Evolutionary conservation across 768 basidiomycete genomes (phyloP).

Genomic region (Lactarius hatsudake): DNA sequence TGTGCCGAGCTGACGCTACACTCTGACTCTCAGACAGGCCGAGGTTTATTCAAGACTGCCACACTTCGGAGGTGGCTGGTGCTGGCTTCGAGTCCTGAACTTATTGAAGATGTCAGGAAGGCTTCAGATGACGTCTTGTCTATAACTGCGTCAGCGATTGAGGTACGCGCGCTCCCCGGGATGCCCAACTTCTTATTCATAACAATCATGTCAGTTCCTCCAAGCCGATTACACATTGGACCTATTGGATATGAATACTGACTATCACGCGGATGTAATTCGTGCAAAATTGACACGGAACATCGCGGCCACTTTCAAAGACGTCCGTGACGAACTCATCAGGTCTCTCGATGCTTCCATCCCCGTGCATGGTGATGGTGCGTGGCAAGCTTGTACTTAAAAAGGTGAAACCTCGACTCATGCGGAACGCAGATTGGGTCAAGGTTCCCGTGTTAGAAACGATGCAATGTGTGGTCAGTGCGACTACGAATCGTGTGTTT

Average conservation of each 20-base stretch:
- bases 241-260: not conserved
- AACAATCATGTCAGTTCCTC: not conserved
- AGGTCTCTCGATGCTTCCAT: not conserved
- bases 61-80: not conserved
- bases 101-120: not conserved
- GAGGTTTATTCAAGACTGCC: not conserved
- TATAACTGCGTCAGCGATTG: not conserved
- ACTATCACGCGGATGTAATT: not conserved
- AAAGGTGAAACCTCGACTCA: not conserved
- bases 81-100: not conserved
- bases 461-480: not conserved
- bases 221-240: not conserved
- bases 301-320: not conserved
- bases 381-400: not conserved
- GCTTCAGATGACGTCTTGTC: not conserved
- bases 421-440: not conserved
- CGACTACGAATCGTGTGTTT: not conserved
- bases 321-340: not conserved
- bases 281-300: constrained; percentile 13
- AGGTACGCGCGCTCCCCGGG: not conserved
- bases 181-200: not conserved
- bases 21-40: not conserved
- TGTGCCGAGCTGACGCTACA: not conserved
- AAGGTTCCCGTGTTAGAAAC: not conserved
- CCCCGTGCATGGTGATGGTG: not conserved